These are phyloP conservation scores for Thelonectria discophora DNA, from an alignment of 2,329 filamentous ascomycete genomes.

Conservation along the genomic window DNA sequence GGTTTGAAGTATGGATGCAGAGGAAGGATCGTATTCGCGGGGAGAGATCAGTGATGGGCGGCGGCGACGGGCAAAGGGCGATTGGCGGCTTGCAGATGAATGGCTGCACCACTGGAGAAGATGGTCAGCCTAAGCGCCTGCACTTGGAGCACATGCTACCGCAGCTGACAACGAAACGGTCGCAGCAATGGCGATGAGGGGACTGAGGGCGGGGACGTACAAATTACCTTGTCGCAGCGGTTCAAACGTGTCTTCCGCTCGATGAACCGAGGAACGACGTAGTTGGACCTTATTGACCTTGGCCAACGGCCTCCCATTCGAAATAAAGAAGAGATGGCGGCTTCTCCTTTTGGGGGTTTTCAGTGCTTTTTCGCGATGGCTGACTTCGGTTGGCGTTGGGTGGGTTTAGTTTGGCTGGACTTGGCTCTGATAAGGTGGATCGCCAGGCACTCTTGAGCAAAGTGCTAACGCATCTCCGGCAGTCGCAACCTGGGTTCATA, in stretches of 20 bases:
- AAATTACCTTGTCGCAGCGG: background rate
- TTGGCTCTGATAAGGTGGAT: background rate
- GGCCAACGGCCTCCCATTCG: background rate
- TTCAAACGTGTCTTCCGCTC: background rate
- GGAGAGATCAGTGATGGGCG: background rate
- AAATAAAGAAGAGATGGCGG: background rate
- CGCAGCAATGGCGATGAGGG: background rate
- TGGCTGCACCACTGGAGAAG: background rate
- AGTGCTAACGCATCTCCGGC: too few relatives aligned
- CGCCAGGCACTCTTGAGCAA: too few relatives aligned
- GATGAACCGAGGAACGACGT: too few relatives aligned
- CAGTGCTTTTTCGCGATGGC: background rate
- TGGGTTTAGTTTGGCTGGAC: background rate
- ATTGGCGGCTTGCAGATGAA: background rate
- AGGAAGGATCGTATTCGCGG: background rate
- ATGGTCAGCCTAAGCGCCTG: conserved; percentile 2
- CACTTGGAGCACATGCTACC: background rate
- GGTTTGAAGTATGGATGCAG: background rate
- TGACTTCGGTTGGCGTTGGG: background rate
- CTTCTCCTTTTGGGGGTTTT: too few relatives aligned
- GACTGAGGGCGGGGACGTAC: background rate
- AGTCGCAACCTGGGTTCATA: too few relatives aligned
- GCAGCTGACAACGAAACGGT: background rate
- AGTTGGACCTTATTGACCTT: background rate
- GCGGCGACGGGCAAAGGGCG: background rate